Base-by-base conservation (phyloP, 1,284 basidiomycete species). In the Marasmius sp. region DNA sequence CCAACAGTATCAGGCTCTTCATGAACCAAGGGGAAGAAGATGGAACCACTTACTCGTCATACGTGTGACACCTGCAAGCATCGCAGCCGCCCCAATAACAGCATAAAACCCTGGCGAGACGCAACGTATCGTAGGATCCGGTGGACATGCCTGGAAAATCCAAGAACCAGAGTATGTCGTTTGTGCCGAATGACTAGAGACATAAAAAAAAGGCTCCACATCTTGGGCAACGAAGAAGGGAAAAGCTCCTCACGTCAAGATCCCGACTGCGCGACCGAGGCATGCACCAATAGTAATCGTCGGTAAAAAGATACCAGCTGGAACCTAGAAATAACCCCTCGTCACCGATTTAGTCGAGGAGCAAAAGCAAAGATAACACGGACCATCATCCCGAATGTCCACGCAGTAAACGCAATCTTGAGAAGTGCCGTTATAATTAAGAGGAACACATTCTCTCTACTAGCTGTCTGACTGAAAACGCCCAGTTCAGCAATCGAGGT, bases 71-170 rank as follows among this genome's bases (percentile, higher is more conserved):
- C 92, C 92, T 8, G 87, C 90, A 0, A 94, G 76, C 81, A 92
- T 89, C 1, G 90, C 89, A 36, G 92, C 87, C 18, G 92, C 91
- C 0, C 92, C 92, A 41, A 94, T 87, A 22, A 93, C 89, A 14
- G 92, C 89, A 69, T 94, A 94, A 67, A 93, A 92, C 37, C 90
- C 89, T 2, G 92, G 91, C 5, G 86, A 90, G 51, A 94, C 85
- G 68, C 90, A 92, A 52, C 81, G 78, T 22, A 85, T 79, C 14
- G 85, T 83, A 0, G 85, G 84, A 68, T 91, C 89, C 0, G 88
- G 86, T 10, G 88, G 87, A 70, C 89, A 91, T 0, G 86, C 81
- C 11, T 83, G 74, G 71, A 91, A 91, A 38, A 89, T 78, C 86
- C 86, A 89, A 1, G 87, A 83, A 6, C 72, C 78, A 8, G 88